Conservation (phyloP, 2,329 filamentous ascomycete species). For the Aspergillus unguis region DNA sequence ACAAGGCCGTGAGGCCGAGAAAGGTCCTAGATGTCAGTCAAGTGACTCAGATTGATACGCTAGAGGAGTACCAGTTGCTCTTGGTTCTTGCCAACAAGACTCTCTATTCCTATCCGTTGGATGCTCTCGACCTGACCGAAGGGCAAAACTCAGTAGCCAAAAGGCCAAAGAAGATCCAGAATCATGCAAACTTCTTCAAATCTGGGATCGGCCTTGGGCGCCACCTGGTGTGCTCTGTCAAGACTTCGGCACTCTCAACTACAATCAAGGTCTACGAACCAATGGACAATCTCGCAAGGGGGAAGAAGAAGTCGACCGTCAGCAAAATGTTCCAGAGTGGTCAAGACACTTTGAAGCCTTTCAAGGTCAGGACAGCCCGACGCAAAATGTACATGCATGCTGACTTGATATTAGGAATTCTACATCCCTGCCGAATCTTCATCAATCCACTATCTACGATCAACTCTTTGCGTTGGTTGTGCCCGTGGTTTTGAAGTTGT, state of each 20-base stretch:
- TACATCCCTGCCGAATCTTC: conserved; percentile 99
- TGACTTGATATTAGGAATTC: conserved; percentile 62
- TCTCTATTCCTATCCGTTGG: conserved; percentile 80
- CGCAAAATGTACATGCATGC: no score
- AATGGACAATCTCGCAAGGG: conserved; percentile 88
- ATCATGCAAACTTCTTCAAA: conserved; percentile 98
- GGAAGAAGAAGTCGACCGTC: conserved; percentile 92
- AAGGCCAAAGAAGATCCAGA: conserved; percentile 91
- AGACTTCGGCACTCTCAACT: conserved; percentile 85
- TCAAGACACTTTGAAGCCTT: conserved; percentile 91
- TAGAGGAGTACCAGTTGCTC: conserved; percentile 91
- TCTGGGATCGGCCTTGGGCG: conserved; percentile 90
- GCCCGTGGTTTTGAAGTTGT: conserved; percentile 96
- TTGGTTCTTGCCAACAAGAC: conserved; percentile 92
- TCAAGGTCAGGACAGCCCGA: conserved; percentile 58
- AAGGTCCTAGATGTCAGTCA: conserved; percentile 80
- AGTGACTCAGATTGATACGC: conserved; percentile 91
- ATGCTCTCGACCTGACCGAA: conserved; percentile 81
- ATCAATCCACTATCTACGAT: conserved; percentile 95
- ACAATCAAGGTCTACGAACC: conserved; percentile 99
- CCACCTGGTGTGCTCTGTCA: conserved; percentile 94
- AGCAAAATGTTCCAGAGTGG: conserved; percentile 92
- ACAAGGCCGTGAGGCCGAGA: conserved; percentile 67
- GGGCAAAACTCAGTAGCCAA: conserved; percentile 69
- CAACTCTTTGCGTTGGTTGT: conserved; percentile 93